These are phyloP conservation scores for Alternaria novae-zelandiae DNA, from an alignment of 2,329 filamentous ascomycete species.

Conservation along the genomic window DNA sequence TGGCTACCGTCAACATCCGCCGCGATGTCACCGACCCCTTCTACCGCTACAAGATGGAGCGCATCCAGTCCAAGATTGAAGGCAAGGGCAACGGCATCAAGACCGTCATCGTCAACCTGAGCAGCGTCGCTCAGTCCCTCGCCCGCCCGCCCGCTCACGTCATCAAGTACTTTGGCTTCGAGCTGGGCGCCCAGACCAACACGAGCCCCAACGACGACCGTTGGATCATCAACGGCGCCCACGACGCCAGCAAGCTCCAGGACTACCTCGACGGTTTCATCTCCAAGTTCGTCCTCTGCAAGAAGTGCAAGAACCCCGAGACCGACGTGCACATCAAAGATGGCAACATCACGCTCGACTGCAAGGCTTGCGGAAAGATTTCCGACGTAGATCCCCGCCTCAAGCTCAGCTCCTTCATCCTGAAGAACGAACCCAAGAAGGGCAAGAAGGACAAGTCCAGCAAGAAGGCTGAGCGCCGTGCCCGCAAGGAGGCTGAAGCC, in stretches of 20 bases:
- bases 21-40: conserved; percentile 96
- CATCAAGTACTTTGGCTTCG: conserved; percentile 99
- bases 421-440: conserved; percentile 94
- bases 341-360: conserved; percentile 88
- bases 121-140: conserved; percentile 89
- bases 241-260: conserved; percentile 93
- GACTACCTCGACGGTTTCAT: conserved; percentile 99
- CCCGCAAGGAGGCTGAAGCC: conserved; percentile 74
- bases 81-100: conserved; percentile 99
- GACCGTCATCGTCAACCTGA: conserved; percentile 95
- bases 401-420: conserved; percentile 95
- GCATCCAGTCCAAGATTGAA: conserved; percentile 97
- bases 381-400: conserved; percentile 89
- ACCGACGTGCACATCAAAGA: conserved; percentile 96
- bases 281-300: conserved; percentile 97
- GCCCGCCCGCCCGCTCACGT: conserved; percentile 91
- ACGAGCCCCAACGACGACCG: conserved; percentile 96
- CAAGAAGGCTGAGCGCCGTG: conserved; percentile 85
- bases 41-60: conserved; percentile 99
- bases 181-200: conserved; percentile 98
- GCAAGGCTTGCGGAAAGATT: conserved; percentile 97
- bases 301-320: conserved; percentile 99
- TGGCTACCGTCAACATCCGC: conserved; percentile 98
- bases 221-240: conserved; percentile 99
- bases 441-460: conserved; percentile 96